Conservation (phyloP, 352 stramenopile species). For the Achlya hypogyna region DNA sequence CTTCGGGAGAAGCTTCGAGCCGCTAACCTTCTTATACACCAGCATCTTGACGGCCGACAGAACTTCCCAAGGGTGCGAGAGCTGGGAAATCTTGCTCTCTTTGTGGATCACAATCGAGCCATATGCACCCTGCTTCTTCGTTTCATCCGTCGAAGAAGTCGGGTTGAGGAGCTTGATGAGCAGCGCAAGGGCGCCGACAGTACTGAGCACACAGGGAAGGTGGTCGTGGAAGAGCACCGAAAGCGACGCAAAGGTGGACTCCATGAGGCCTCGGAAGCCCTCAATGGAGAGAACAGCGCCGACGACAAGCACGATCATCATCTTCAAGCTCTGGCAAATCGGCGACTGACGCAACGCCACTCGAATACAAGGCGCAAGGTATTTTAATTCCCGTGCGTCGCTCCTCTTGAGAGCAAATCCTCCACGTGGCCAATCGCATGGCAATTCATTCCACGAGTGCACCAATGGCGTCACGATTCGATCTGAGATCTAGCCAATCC, state of each 20-base stretch:
- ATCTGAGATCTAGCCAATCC: too few species aligned
- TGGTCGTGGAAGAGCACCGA: constrained; percentile 17
- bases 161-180: constrained; percentile 4
- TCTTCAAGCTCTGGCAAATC: not conserved
- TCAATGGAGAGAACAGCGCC: constrained; percentile 1
- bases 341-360: not conserved
- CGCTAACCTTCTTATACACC: constrained; percentile 50
- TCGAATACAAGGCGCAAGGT: constrained; percentile 2
- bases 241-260: constrained; percentile 5
- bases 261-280: constrained; percentile 5
- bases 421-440: not conserved
- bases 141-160: constrained; percentile 11
- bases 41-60: constrained; percentile 57
- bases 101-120: constrained; percentile 82
- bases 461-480: too few species aligned
- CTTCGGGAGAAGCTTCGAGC: constrained; percentile 23
- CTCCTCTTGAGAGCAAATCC: not conserved
- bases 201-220: constrained; percentile 3
- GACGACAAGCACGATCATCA: constrained; percentile 6
- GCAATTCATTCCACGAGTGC: not conserved
- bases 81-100: constrained; percentile 61
- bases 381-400: not conserved
- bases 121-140: constrained; percentile 89
- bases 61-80: constrained; percentile 69
- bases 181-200: not conserved